phyloP scores from a whole-genome alignment of 1,284 basidiomycete species.

The Apiotrichum montevideense region DNA sequence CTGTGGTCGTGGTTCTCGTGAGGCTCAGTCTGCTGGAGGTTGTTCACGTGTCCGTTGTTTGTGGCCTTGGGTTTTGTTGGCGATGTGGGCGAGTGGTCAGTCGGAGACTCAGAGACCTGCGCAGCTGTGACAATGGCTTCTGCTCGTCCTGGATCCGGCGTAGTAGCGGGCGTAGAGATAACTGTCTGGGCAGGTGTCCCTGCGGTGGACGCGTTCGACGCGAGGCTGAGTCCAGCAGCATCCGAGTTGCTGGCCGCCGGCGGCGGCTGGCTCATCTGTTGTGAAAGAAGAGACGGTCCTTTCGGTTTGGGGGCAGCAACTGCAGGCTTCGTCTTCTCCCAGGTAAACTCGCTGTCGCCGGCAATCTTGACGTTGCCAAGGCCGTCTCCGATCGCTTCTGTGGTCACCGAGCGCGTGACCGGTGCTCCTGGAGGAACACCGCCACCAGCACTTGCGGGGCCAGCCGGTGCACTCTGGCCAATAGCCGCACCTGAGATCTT shows the following conservation, averaged over 20 bases:
- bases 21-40: constrained; percentile 32
- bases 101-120: constrained; percentile 26
- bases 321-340: constrained; percentile 53
- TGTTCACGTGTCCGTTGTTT: constrained; percentile 25
- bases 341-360: constrained; percentile 49
- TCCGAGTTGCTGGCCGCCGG: constrained; percentile 17
- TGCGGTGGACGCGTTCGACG: constrained; percentile 22
- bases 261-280: constrained; percentile 58
- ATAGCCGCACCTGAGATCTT: constrained; percentile 47
- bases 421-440: constrained; percentile 20
- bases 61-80: not conserved
- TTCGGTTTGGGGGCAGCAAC: constrained; percentile 38
- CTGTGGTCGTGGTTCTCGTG: constrained; percentile 20
- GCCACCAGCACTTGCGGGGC: not conserved
- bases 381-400: constrained; percentile 53
- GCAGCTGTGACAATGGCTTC: constrained; percentile 44
- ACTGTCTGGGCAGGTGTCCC: constrained; percentile 38
- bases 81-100: constrained; percentile 7
- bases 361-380: constrained; percentile 63
- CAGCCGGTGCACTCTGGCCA: constrained; percentile 22
- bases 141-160: constrained; percentile 32
- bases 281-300: constrained; percentile 74
- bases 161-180: constrained; percentile 41
- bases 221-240: constrained; percentile 11
- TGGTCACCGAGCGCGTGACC: constrained; percentile 43